A percentile compares a stretch with the other conserved stretches of the same genome.
These are phyloP conservation scores for Hanseniaspora hatyaiensis DNA, from an alignment of 805 yeast species.

Conservation along the genomic window DNA sequence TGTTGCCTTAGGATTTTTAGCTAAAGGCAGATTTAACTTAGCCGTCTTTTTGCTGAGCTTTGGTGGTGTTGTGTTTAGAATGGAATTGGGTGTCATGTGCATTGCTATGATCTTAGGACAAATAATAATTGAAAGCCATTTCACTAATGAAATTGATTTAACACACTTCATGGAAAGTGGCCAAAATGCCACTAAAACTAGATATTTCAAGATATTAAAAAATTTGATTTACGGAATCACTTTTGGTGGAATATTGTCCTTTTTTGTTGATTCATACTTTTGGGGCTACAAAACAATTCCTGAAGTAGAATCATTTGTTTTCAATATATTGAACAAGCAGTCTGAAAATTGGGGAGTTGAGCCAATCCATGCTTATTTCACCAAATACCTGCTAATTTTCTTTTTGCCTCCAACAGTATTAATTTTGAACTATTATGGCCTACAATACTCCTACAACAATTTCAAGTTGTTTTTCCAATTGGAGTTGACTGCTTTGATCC, in stretches of 20 bases:
- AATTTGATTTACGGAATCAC: conserved; percentile 36
- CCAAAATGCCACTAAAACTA: conserved; percentile 24
- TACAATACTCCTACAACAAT: conserved; percentile 28
- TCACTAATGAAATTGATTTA: conserved; percentile 38
- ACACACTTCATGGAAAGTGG: conserved; percentile 26
- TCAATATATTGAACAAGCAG: conserved; percentile 66
- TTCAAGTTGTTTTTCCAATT: conserved; percentile 23
- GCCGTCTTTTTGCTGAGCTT: conserved; percentile 48
- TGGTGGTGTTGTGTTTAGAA: conserved; percentile 55
- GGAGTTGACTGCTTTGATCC: conserved; percentile 43
- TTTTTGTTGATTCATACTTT: conserved; percentile 57
- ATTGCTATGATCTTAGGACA: conserved; percentile 32
- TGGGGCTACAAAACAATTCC: conserved; percentile 62
- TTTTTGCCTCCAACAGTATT: conserved; percentile 39
- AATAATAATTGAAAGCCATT: conserved; percentile 31
- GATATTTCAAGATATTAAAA: conserved; percentile 17
- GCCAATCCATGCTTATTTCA: conserved; percentile 60
- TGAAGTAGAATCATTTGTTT: conserved; percentile 59
- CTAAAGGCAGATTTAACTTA: conserved; percentile 38
- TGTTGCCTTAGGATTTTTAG: conserved; percentile 39
- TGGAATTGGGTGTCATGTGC: conserved; percentile 54
- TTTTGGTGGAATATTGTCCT: conserved; percentile 40
- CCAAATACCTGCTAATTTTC: conserved; percentile 33
- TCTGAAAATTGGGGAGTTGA: conserved; percentile 75
- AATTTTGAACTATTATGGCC: conserved; percentile 31